Evolutionary conservation across 306 rosid species (phyloP).

Genomic region (Cicer bijugum): DNA sequence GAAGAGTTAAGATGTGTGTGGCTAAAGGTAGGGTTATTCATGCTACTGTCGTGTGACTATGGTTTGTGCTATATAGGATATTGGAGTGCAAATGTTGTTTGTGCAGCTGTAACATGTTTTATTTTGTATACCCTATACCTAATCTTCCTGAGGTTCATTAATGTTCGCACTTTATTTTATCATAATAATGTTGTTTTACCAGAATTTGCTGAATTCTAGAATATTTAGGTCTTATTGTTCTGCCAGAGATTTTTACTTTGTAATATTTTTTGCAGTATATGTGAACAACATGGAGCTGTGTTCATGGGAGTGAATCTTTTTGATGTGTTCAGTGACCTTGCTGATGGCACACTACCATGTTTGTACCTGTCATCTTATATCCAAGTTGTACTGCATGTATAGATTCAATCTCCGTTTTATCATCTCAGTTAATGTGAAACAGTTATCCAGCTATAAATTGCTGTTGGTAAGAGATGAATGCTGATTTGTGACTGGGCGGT

Average conservation of each 20-base stretch:
- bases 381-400: no score
- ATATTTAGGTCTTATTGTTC: constrained; percentile 7
- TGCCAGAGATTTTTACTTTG: constrained; percentile 19
- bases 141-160: no score
- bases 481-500: neutral
- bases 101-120: neutral
- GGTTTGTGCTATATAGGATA: neutral
- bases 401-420: no score
- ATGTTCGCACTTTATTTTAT: neutral
- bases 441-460: constrained; percentile 13
- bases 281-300: constrained; percentile 38
- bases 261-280: constrained; percentile 42
- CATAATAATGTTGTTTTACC: neutral
- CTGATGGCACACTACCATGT: neutral
- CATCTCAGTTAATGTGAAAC: neutral
- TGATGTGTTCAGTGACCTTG: constrained; percentile 7
- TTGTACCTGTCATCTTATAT: no score
- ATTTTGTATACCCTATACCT: neutral
- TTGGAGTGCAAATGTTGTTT: neutral
- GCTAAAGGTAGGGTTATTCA: no score
- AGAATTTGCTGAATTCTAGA: neutral
- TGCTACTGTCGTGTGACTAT: constrained; percentile 7
- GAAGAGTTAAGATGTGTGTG: neutral
- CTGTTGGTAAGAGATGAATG: constrained; percentile 15
- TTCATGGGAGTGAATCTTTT: constrained; percentile 29